Evolutionary conservation across 345 rosid genomes (phyloP).

Genomic region (Crucihimalaya himalaica): DNA sequence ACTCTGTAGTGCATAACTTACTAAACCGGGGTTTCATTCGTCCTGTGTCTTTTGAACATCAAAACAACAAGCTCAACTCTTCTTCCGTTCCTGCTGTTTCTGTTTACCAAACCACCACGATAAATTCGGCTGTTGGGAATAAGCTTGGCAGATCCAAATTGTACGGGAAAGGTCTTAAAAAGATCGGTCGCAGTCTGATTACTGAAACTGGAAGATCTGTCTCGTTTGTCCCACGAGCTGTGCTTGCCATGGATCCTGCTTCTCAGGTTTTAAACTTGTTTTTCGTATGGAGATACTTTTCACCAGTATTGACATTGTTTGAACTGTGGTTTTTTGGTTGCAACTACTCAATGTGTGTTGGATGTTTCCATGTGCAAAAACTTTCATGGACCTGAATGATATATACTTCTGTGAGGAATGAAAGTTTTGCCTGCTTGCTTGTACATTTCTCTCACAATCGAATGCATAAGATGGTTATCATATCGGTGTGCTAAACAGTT

Average conservation of each 20-base stretch:
- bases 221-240: slow-evolving; percentile 57
- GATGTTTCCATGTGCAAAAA: background rate
- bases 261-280: slow-evolving; percentile 52
- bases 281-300: background rate
- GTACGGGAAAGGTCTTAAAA: slow-evolving; percentile 48
- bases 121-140: background rate
- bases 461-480: slow-evolving; percentile 24
- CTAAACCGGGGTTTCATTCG: slow-evolving; percentile 62
- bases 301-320: slow-evolving; percentile 1
- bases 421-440: slow-evolving; percentile 18
- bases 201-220: slow-evolving; percentile 44
- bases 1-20: slow-evolving; percentile 54
- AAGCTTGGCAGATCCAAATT: slow-evolving; percentile 46
- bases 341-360: background rate
- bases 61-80: slow-evolving; percentile 58
- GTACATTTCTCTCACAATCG: background rate
- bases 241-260: slow-evolving; percentile 69
- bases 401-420: background rate
- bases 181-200: slow-evolving; percentile 39
- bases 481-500: slow-evolving; percentile 33
- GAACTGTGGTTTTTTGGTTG: background rate
- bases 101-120: slow-evolving; percentile 44
- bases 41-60: slow-evolving; percentile 61
- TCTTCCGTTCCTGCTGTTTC: slow-evolving; percentile 52
- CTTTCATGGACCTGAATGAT: slow-evolving; percentile 11